Evolutionary conservation across 805 yeast species (phyloP).

Genomic region (Sungouiella thailandica): DNA sequence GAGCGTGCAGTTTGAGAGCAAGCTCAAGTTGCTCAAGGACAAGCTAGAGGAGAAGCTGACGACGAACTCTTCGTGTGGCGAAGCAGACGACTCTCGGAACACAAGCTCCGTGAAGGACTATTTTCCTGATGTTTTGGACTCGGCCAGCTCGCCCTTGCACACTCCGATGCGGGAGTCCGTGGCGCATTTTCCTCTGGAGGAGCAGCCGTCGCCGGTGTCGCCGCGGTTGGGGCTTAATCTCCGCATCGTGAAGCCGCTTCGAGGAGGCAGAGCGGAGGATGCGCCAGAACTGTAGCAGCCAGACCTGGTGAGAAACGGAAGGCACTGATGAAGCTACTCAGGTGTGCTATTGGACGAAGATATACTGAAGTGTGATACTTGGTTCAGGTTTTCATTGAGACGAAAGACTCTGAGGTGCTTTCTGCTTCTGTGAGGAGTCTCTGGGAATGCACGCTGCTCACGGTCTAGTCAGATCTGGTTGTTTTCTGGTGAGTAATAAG

Average conservation of each 20-base stretch:
- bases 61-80: constrained; percentile 3
- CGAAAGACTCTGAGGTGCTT: no score
- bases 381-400: no score
- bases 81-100: not conserved
- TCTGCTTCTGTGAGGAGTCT: no score
- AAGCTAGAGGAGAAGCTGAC: constrained; percentile 13
- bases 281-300: no score
- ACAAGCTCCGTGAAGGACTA: not conserved
- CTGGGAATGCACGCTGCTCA: no score
- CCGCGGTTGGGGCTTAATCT: constrained; percentile 49
- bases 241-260: constrained; percentile 56
- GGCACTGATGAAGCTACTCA: no score
- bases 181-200: not conserved
- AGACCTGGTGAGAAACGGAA: no score
- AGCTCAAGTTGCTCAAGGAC: constrained; percentile 21
- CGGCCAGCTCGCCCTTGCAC: not conserved
- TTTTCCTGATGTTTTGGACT: not conserved
- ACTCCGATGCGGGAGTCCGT: not conserved
- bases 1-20: constrained; percentile 44
- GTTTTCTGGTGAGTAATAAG: no score
- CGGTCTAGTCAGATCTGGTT: no score
- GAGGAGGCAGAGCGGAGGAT: constrained; percentile 56
- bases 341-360: no score
- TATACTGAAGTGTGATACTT: no score
- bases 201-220: constrained; percentile 13